Conservation (phyloP, 169 alveolate species). For the Eimeria zaria region DNA sequence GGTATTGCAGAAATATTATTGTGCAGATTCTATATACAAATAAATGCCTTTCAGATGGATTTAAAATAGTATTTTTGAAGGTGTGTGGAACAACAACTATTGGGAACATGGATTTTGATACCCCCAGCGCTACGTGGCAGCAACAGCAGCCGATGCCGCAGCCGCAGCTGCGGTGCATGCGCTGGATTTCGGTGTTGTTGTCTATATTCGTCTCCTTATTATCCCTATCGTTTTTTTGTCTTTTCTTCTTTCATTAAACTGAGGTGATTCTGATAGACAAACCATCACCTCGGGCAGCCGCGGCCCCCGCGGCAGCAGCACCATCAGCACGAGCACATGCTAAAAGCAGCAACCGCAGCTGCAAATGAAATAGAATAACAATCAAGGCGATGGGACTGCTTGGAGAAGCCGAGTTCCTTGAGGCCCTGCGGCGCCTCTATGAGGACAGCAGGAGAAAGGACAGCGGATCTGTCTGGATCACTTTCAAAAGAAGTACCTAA, state of each 20-base stretch:
- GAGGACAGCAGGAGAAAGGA: constrained; percentile 27
- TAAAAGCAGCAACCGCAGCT: background rate
- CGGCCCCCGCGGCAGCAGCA: constrained; percentile 43
- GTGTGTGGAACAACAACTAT: background rate
- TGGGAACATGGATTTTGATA: background rate
- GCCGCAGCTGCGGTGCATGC: constrained; percentile 43
- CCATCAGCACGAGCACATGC: background rate
- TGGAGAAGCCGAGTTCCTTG: constrained; percentile 59
- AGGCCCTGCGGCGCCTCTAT: constrained; percentile 75
- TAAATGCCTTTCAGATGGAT: background rate
- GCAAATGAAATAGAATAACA: constrained; percentile 3
- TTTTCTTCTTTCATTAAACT: background rate
- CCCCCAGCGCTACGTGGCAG: background rate
- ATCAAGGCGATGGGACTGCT: constrained; percentile 40
- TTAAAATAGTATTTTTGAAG: background rate
- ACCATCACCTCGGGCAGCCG: background rate
- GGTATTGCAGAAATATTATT: background rate
- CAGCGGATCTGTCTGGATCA: constrained; percentile 64
- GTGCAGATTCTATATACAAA: background rate
- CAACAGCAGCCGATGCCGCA: constrained; percentile 2
- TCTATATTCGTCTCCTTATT: background rate
- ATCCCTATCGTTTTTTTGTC: background rate
- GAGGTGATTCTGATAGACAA: background rate
- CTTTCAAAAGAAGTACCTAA: constrained; percentile 5
- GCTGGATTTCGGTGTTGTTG: background rate